Evolutionary conservation across 2,329 filamentous ascomycete genomes (phyloP).

Genomic region (Penicillium sp.): DNA sequence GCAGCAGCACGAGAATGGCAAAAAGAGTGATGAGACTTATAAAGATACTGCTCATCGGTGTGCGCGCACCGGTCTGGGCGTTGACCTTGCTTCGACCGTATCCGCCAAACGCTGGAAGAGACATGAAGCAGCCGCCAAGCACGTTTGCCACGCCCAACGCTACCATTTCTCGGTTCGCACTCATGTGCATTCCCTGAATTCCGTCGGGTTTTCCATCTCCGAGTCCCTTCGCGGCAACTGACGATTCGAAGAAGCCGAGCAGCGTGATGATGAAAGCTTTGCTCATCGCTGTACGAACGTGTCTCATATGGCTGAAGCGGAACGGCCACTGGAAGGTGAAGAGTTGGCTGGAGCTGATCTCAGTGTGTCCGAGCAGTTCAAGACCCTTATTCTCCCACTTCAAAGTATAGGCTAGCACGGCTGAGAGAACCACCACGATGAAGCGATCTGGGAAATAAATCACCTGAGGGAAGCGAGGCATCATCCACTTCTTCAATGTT

Average conservation of each 20-base stretch:
- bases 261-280: slow-evolving; percentile 91
- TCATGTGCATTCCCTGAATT: slow-evolving; percentile 74
- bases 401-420: slow-evolving; percentile 69
- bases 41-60: slow-evolving; percentile 87
- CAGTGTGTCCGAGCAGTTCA: slow-evolving; percentile 74
- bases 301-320: slow-evolving; percentile 64
- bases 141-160: slow-evolving; percentile 86
- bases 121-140: slow-evolving; percentile 86
- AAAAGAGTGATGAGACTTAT: slow-evolving; percentile 75
- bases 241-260: slow-evolving; percentile 97
- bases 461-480: slow-evolving; percentile 70
- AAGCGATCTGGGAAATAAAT: slow-evolving; percentile 92
- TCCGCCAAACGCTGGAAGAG: slow-evolving; percentile 87
- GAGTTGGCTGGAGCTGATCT: slow-evolving; percentile 61
- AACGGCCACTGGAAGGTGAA: slow-evolving; percentile 88
- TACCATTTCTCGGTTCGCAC: slow-evolving; percentile 87
- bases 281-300: slow-evolving; percentile 79
- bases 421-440: slow-evolving; percentile 77
- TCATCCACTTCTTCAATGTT: slow-evolving; percentile 72
- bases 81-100: slow-evolving; percentile 97
- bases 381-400: slow-evolving; percentile 76
- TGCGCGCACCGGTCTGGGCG: slow-evolving; percentile 81
- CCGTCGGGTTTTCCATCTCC: slow-evolving; percentile 57
- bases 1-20: slow-evolving; percentile 73
- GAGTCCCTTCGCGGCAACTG: slow-evolving; percentile 88